These are phyloP conservation scores for Tieghemiomyces parasiticus DNA, from an alignment of 192 early-diverging fungal genomes.

Conservation along the genomic window DNA sequence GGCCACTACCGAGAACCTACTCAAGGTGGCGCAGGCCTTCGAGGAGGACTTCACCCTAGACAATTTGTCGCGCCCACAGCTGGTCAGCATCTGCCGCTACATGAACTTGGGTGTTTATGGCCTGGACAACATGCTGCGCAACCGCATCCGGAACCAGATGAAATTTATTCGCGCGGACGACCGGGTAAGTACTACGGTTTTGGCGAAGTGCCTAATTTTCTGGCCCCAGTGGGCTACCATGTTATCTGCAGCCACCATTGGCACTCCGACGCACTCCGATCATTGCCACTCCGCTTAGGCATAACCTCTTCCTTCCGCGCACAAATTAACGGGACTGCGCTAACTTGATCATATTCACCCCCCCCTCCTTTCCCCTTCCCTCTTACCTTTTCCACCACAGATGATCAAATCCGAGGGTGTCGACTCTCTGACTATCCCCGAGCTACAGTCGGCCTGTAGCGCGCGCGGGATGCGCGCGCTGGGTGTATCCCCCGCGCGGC, in stretches of 20 bases:
- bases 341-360: no score
- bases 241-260: no score
- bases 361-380: no score
- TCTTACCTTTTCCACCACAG: no score
- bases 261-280: no score
- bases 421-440: constrained; percentile 72
- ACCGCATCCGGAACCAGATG: constrained; percentile 82
- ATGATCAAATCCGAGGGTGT: constrained; percentile 77
- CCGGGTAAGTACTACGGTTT: no score
- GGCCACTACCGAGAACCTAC: constrained; percentile 66
- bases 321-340: no score
- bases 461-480: constrained; percentile 79
- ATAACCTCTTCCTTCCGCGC: no score
- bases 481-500: constrained; percentile 78
- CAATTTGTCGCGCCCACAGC: constrained; percentile 84
- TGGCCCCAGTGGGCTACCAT: no score
- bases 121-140: constrained; percentile 88
- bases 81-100: constrained; percentile 88
- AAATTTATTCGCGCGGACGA: constrained; percentile 79
- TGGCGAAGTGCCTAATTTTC: no score
- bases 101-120: constrained; percentile 96
- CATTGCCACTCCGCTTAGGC: no score
- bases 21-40: constrained; percentile 75
- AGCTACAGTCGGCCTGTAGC: constrained; percentile 74
- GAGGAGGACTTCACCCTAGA: constrained; percentile 89